phyloP scores from a whole-genome alignment of 177 flowering plant species.

The Tripterygium wilfordii region DNA sequence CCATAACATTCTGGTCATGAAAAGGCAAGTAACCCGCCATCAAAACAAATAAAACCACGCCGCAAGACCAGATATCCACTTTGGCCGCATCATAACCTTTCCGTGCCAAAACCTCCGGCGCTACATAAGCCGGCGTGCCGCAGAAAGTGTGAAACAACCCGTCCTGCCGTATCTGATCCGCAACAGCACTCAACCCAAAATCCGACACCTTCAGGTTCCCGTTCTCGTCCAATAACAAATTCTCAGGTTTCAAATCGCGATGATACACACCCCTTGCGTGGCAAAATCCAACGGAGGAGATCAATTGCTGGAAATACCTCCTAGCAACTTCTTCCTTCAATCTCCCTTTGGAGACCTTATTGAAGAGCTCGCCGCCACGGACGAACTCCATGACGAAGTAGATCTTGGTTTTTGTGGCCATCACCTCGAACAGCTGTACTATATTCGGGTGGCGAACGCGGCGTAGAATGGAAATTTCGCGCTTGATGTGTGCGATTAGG shows the following conservation, averaged over 20 bases:
- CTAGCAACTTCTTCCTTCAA: slow-evolving; percentile 59
- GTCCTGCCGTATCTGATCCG: slow-evolving; percentile 70
- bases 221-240: slow-evolving; percentile 55
- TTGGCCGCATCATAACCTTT: slow-evolving; percentile 76
- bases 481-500: slow-evolving; percentile 58
- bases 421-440: slow-evolving; percentile 66
- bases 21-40: slow-evolving; percentile 86
- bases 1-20: slow-evolving; percentile 78
- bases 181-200: slow-evolving; percentile 66
- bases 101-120: slow-evolving; percentile 65
- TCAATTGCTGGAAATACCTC: slow-evolving; percentile 63
- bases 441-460: slow-evolving; percentile 78
- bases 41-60: slow-evolving; percentile 67
- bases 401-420: slow-evolving; percentile 75
- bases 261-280: slow-evolving; percentile 72
- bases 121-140: slow-evolving; percentile 81
- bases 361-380: slow-evolving; percentile 69
- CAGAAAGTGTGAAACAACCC: slow-evolving; percentile 77
- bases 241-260: slow-evolving; percentile 69
- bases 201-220: slow-evolving; percentile 71
- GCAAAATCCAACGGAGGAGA: slow-evolving; percentile 65
- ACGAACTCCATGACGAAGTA: slow-evolving; percentile 76
- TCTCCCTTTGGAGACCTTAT: slow-evolving; percentile 65
- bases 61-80: slow-evolving; percentile 89
- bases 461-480: slow-evolving; percentile 71